Evolutionary conservation across 176 grass and related monocot genomes (phyloP), one percentile per base, ranked within the genome.

Genomic region (Aegilops umbellulata): DNA sequence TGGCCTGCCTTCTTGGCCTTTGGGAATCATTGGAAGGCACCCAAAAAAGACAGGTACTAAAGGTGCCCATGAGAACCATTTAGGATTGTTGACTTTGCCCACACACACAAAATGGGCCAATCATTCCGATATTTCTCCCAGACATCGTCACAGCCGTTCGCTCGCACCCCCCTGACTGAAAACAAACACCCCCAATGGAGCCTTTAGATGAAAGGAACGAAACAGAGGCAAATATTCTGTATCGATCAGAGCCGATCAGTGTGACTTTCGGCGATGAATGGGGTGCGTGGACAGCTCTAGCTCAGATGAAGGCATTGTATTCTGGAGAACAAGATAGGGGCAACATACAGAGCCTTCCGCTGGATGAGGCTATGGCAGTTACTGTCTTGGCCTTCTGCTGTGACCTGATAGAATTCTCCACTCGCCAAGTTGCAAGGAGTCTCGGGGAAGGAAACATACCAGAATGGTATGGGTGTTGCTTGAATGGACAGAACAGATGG

Each of bases 1-100:
- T 51, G 20, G 42, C 73, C 60, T 77, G 61, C 12, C 34, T 60
- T 61, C 34, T 69, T 76, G 89, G 38, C 89, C 85, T 76, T 84
- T 87, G 89, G 89, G 78, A 61, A 46, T 80, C 80, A 75, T 84
- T 16, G 60, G 61, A 88, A 76, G 81, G 51, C 85, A 76, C 76
- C 60, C 38, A 91, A 91, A 84, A 32, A 77, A 73, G 68, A 57
- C 20, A 44, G 66, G 61, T 42, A 58, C 66, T 75, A 75, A 69
- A 70, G 64, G 34, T 60, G 20, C 25, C 34, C 35, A 69, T 65
- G 19, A 58, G 35, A 51, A 36, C 57, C 57, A 74, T 75, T 76
- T 60, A 67, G 27, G 39, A 13, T 81, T 76, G 47, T 90, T 82
- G 69, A 85, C 78, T 60, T 85, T 16, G 69, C 61, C 22, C 19